Evolutionary conservation across 768 basidiomycete genomes (phyloP), one percentile per base, ranked within the genome.

Genomic region (Sporobolomyces roseus): DNA sequence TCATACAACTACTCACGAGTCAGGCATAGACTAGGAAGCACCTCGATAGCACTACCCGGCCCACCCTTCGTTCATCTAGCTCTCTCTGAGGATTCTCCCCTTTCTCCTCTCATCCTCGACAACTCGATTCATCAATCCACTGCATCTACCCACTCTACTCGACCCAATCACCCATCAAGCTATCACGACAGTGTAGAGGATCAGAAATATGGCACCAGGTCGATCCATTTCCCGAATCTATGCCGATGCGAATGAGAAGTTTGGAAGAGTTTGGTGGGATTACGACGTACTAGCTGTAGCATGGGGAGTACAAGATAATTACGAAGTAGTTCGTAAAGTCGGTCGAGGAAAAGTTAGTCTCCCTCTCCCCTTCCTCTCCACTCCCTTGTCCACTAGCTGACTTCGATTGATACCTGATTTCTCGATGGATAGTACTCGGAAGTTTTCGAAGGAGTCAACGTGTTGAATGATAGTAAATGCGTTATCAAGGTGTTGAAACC

Each of bases 401-500:
- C 38, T 41, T 41, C 38, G 35, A 35, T 25, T 33, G 8, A 21
- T 14, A 14, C 7, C 45, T 46, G 14, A 46, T 23, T 23, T 25
- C 35, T 38, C 52, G 29, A 23, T 27, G 13, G 14, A 30, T 66
- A 76, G 68, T 75, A 76, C 72, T 71, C 69, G 35, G 75, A 77
- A 64, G 76, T 77, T 19, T 77, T 77, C 51, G 72, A 77, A 48
- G 76, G 73, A 3, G 50, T 74, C 63, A 73, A 76, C 73, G 52
- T 80, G 4, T 35, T 33, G 75, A 78, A 27, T 74, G 77, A 77
- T 51, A 66, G 75, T n/a, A 66, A 65, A 52, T 69, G 73, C 59
- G 65, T 77, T 68, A 93, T 98, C 82, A 98, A 98, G 79, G 51
- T 63, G 9, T 54, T 59, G 38, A 98, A 98, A 79, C 70, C 73